Conservation (phyloP, 129 eudicot genomes). For the Artemisia annua region DNA sequence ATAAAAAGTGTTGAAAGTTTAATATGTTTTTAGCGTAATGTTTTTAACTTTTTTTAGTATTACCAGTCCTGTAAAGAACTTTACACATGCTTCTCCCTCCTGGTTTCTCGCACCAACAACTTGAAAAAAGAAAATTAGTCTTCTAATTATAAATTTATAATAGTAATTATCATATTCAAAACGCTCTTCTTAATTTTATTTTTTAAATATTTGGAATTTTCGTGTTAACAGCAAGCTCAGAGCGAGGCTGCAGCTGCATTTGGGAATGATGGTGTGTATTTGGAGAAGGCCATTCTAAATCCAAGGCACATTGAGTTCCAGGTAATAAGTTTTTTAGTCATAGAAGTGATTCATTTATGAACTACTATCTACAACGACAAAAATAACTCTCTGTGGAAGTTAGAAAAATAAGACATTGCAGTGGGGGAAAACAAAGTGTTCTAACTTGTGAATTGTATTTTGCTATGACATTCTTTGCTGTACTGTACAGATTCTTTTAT, state of each 20-base stretch:
- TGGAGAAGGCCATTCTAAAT: slow-evolving; percentile 85
- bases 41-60: background rate
- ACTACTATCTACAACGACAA: background rate
- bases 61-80: background rate
- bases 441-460: background rate
- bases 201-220: slow-evolving; percentile 16
- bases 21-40: too few relatives aligned
- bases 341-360: slow-evolving; percentile 17
- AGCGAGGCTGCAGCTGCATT: slow-evolving; percentile 99
- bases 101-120: slow-evolving; percentile 5
- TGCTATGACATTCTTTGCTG: background rate
- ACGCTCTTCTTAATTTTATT: slow-evolving; percentile 8
- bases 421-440: slow-evolving; percentile 5
- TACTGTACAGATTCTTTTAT: background rate
- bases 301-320: slow-evolving; percentile 99
- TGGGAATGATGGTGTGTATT: slow-evolving; percentile 96
- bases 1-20: too few relatives aligned
- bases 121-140: background rate
- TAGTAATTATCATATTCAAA: slow-evolving; percentile 11
- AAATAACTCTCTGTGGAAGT: background rate
- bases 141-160: background rate
- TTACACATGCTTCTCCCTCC: background rate
- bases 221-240: slow-evolving; percentile 70
- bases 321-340: slow-evolving; percentile 39
- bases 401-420: background rate